Conservation (phyloP, 164 flowering plant genomes). For the Platanus orientalis region DNA sequence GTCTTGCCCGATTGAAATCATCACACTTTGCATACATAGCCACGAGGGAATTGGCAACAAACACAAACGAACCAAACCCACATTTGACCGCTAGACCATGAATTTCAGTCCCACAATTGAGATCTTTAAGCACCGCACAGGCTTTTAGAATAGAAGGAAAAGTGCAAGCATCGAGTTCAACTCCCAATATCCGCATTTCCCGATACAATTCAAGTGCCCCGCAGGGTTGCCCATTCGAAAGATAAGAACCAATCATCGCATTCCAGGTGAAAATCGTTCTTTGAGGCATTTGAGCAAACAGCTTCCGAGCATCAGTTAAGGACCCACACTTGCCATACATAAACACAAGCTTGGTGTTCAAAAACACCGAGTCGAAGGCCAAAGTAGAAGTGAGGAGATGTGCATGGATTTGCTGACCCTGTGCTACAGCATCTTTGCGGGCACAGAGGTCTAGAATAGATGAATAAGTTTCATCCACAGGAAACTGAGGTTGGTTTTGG, state of each 20-base stretch:
- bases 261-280: conserved; percentile 76
- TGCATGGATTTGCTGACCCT: conserved; percentile 69
- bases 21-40: conserved; percentile 71
- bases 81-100: conserved; percentile 60
- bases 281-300: conserved; percentile 62
- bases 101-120: conserved; percentile 42
- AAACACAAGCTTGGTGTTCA: conserved; percentile 65
- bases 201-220: conserved; percentile 48
- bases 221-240: conserved; percentile 38
- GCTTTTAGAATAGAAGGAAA: conserved; percentile 65
- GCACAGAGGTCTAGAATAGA: conserved; percentile 63
- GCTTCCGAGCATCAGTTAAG: conserved; percentile 35
- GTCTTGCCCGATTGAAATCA: conserved; percentile 37
- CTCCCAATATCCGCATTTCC: conserved; percentile 49
- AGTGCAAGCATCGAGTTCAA: conserved; percentile 54
- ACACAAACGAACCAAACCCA: conserved; percentile 39
- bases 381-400: conserved; percentile 37
- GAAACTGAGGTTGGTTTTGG: conserved; percentile 16
- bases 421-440: conserved; percentile 29
- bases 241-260: conserved; percentile 77
- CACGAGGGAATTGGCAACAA: conserved; percentile 66
- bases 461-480: conserved; percentile 41
- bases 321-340: conserved; percentile 74
- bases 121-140: conserved; percentile 40
- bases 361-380: conserved; percentile 32